A percentile compares a stretch with the other conserved stretches of the same genome.
Evolutionary conservation across 306 rosid species (phyloP).

Genomic region (Amphicarpaea edgeworthii): DNA sequence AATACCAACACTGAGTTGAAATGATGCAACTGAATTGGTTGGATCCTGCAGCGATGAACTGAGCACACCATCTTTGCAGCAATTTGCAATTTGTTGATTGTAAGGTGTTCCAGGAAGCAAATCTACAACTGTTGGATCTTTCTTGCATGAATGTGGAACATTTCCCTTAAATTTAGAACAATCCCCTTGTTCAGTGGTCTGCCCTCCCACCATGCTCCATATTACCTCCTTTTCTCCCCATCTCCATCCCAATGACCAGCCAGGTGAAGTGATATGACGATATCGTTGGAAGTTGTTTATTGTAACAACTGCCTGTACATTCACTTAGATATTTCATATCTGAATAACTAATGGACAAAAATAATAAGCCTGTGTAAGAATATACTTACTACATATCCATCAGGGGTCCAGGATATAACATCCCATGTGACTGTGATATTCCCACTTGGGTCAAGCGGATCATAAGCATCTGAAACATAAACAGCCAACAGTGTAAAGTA

Average conservation of each 20-base stretch:
- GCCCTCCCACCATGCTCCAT: conserved; percentile 86
- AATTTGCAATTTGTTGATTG: conserved; percentile 80
- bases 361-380: background rate
- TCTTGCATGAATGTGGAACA: conserved; percentile 75
- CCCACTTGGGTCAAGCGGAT: conserved; percentile 82
- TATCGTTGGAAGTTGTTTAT: conserved; percentile 78
- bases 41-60: conserved; percentile 81
- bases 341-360: background rate
- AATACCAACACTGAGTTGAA: conserved; percentile 76
- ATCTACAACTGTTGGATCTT: conserved; percentile 74
- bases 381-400: conserved; percentile 83
- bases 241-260: conserved; percentile 83
- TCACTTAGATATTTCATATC: conserved; percentile 44
- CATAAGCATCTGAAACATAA: conserved; percentile 71
- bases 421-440: conserved; percentile 90
- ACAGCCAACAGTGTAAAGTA: conserved; percentile 8
- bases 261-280: conserved; percentile 77
- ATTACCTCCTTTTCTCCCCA: conserved; percentile 88
- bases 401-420: conserved; percentile 69
- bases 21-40: conserved; percentile 62
- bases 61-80: conserved; percentile 91
- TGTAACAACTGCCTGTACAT: conserved; percentile 75
- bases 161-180: conserved; percentile 71
- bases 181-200: conserved; percentile 88
- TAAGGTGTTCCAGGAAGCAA: conserved; percentile 86